These are phyloP conservation scores for Musa balbisiana DNA, from an alignment of 202 grass and related monocot genomes.

Conservation along the genomic window DNA sequence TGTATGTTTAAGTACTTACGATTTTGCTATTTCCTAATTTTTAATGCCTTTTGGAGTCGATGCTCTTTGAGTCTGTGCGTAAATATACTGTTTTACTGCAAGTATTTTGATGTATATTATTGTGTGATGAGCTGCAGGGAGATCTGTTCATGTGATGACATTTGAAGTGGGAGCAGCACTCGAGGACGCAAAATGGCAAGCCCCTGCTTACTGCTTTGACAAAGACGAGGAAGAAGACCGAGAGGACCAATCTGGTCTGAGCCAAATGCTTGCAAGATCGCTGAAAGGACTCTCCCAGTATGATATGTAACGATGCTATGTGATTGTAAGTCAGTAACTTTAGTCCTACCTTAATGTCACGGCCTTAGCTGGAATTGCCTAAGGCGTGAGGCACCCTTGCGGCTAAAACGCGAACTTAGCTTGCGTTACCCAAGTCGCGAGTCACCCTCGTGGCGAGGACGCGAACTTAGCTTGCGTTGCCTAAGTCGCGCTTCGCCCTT, in stretches of 20 bases:
- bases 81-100: not conserved
- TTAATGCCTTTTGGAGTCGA: not conserved
- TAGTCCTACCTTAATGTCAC: not conserved
- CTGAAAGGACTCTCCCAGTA: not conserved
- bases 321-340: not conserved
- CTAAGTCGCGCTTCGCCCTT: too few relatives aligned
- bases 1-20: not conserved
- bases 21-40: not conserved
- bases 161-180: slow-evolving; percentile 13
- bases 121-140: not conserved
- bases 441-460: too few relatives aligned
- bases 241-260: not conserved
- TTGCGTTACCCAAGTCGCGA: too few relatives aligned
- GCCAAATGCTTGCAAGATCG: not conserved
- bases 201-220: slow-evolving; percentile 10
- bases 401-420: too few relatives aligned
- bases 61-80: not conserved
- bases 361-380: too few relatives aligned
- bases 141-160: slow-evolving; percentile 19
- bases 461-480: too few relatives aligned
- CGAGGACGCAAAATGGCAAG: slow-evolving; percentile 11
- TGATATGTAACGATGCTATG: not conserved
- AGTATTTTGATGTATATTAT: not conserved
- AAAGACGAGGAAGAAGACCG: not conserved
- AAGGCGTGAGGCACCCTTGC: too few relatives aligned